A percentile compares a stretch with the other conserved stretches of the same genome.
phyloP scores from a whole-genome alignment of 352 stramenopile genomes.

The Blastocystis sp. region DNA sequence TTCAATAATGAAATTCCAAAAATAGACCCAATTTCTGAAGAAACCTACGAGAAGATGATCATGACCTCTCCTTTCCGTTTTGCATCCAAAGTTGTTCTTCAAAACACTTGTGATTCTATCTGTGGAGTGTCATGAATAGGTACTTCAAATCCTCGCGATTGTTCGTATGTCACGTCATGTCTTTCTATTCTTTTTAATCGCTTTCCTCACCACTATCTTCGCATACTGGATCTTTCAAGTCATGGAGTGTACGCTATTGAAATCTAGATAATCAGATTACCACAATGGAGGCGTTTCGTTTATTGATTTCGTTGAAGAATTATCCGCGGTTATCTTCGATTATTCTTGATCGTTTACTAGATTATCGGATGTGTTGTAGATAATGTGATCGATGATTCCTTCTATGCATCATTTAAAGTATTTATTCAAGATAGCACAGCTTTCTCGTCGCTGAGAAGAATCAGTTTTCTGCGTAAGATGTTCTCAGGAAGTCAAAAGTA shows the following conservation, averaged over 20 bases:
- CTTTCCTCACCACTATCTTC: conserved; percentile 21
- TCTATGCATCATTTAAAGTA: conserved; percentile 11
- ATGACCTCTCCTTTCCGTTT: background rate
- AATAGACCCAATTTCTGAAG: background rate
- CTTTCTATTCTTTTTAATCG: background rate
- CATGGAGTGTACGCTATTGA: background rate
- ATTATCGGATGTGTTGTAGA: background rate
- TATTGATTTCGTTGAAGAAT: conserved; percentile 25
- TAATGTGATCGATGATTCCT: conserved; percentile 8
- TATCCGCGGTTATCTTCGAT: conserved; percentile 13
- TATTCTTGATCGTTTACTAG: background rate
- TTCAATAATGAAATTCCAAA: background rate
- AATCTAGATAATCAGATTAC: conserved; percentile 18
- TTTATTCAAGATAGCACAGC: conserved; percentile 35
- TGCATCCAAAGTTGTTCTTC: background rate
- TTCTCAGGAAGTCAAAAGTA: background rate
- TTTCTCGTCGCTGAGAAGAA: conserved; percentile 7
- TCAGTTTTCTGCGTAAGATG: background rate
- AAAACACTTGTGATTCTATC: background rate
- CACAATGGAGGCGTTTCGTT: background rate
- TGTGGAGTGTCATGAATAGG: background rate
- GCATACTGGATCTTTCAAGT: background rate
- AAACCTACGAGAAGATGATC: background rate
- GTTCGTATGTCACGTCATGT: background rate
- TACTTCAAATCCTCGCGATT: background rate